Base-by-base conservation (phyloP, 306 rosid genomes). In the Potentilla sterilis region DNA sequence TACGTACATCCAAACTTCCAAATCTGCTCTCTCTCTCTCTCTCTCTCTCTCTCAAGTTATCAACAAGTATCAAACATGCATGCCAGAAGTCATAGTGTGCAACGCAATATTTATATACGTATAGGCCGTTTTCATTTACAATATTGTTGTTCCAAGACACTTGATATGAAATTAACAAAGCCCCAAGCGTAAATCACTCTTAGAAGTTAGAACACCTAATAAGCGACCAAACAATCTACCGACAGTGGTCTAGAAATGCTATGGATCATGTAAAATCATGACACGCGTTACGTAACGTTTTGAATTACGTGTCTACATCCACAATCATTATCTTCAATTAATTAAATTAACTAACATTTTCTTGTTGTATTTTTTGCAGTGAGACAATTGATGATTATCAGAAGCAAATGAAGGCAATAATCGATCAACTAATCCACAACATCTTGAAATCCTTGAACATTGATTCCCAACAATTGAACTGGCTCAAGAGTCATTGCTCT, bases 301-400 rank as follows among this genome's bases (percentile, higher is more conserved):
- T 7, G 24, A 38, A 64, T 64, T 64, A 64, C 28, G 69, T 64
- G 37, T 2, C 22, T 64, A 5, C 67, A 21, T 15, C 21, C n/a
- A 34, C 21, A 6, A 2, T 52, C 43, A 15, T 21, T 72, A 14
- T 32, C 62, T 52, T 37, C 9, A 71, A 6, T 12, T 40, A 51
- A 18, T 71, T 70, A n/a, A 18, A 11, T 38, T 16, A 10, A 7
- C 4, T 67, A 10, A n/a, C 59, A 67, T 38, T 40, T 13, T 67
- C 0, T 55, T 14, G 9, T 1, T 24, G 1, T n/a, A 2, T 38
- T 37, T 3, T 54, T 57, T 22, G 69, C 73, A 91, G 97, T 48
- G 88, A 87, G 37, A 69, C 16, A 42, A 85, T 89, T 87, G 88
- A 83, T 43, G 76, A 77, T 1, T 89, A 83, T 75, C 83, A 91